These are phyloP conservation scores for Lactarius hatsudake DNA, from an alignment of 768 basidiomycete species.

Conservation along the genomic window DNA sequence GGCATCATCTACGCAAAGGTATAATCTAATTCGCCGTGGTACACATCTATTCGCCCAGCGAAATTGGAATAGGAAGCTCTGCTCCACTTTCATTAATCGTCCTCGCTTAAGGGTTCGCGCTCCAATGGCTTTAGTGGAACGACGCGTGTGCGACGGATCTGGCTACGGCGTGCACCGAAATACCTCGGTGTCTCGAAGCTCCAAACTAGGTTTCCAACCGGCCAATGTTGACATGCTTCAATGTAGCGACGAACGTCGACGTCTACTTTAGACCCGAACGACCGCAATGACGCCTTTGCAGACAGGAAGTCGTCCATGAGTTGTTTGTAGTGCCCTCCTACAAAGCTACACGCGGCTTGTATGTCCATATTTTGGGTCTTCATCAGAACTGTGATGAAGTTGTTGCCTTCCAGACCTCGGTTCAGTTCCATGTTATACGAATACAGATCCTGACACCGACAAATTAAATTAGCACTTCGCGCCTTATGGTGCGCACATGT, in stretches of 20 bases:
- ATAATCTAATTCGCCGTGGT: neutral
- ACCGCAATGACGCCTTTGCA: conserved; percentile 46
- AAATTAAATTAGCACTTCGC: neutral
- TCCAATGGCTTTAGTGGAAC: conserved; percentile 28
- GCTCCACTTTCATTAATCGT: conserved; percentile 9
- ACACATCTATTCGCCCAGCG: neutral
- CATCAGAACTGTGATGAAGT: conserved; percentile 69
- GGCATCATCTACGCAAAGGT: neutral
- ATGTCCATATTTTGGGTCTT: conserved; percentile 48
- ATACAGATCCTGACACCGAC: conserved; percentile 53
- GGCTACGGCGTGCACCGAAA: conserved; percentile 54
- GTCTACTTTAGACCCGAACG: conserved; percentile 49
- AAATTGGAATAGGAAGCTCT: neutral
- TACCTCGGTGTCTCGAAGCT: conserved; percentile 68
- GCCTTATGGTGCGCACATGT: neutral
- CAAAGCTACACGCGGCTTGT: conserved; percentile 57
- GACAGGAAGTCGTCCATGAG: conserved; percentile 51
- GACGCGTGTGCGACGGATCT: conserved; percentile 39
- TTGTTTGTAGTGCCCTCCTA: conserved; percentile 48
- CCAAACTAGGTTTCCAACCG: conserved; percentile 63
- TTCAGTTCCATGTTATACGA: conserved; percentile 74
- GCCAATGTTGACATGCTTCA: conserved; percentile 56
- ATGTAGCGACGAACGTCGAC: conserved; percentile 51
- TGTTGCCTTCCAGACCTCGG: conserved; percentile 61
- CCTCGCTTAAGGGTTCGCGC: conserved; percentile 24